Evolutionary conservation across 164 flowering plant species (phyloP).

Genomic region (Vitis amurensis): DNA sequence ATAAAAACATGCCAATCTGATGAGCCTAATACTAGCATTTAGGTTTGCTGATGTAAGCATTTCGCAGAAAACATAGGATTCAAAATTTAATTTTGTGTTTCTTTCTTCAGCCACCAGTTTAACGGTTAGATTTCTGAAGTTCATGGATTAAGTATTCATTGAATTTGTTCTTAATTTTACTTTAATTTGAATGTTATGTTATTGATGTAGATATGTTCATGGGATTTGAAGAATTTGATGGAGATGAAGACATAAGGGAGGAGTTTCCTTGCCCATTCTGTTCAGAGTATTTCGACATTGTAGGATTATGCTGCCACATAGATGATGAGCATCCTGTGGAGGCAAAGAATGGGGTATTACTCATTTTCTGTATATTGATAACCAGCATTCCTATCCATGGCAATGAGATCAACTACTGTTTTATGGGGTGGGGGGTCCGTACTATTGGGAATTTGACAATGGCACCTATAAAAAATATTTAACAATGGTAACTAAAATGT

Average conservation of each 20-base stretch:
- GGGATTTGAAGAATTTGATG: constrained; percentile 76
- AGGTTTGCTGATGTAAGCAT: neutral
- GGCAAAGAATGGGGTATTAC: constrained; percentile 73
- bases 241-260: constrained; percentile 71
- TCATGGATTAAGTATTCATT: neutral
- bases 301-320: constrained; percentile 84
- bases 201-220: constrained; percentile 55
- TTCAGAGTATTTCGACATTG: constrained; percentile 74
- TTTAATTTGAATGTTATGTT: constrained; percentile 4
- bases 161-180: neutral
- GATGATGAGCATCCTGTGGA: constrained; percentile 88
- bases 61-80: neutral
- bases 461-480: too few relatives aligned
- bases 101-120: neutral
- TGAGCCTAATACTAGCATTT: neutral
- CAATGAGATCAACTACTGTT: too few relatives aligned
- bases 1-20: too few relatives aligned
- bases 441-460: too few relatives aligned
- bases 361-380: neutral
- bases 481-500: too few relatives aligned
- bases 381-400: neutral
- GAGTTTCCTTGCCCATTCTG: constrained; percentile 87
- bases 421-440: too few relatives aligned
- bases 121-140: neutral
- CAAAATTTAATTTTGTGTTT: neutral